Percentiles rank a stretch among this genome's conserved stretches.
Conservation (phyloP, 2,329 filamentous ascomycete genomes). For the Claviceps capensis region DNA sequence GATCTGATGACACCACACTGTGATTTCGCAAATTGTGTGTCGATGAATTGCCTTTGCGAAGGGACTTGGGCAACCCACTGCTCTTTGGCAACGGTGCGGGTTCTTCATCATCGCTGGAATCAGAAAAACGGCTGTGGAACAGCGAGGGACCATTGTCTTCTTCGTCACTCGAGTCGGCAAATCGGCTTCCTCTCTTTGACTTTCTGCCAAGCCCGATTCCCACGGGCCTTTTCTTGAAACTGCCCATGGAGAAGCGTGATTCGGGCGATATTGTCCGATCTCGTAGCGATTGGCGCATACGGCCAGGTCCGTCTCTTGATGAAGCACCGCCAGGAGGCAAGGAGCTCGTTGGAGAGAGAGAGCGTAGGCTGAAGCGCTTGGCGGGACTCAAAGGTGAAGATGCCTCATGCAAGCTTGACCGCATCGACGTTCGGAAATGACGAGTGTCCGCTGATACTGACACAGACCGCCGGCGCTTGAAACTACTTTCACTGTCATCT, state of each 20-base stretch:
- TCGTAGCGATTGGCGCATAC: constrained; percentile 33
- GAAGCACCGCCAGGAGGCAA: background rate
- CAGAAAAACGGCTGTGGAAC: constrained; percentile 47
- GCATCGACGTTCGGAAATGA: constrained; percentile 63
- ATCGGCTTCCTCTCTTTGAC: constrained; percentile 31
- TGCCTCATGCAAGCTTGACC: constrained; percentile 22
- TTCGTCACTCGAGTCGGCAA: constrained; percentile 51
- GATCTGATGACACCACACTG: constrained; percentile 35
- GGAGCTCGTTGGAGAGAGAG: constrained; percentile 48
- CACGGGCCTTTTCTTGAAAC: constrained; percentile 25
- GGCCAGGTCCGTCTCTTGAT: constrained; percentile 12
- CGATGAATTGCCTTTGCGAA: constrained; percentile 13
- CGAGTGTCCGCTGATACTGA: constrained; percentile 29
- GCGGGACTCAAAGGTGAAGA: constrained; percentile 21
- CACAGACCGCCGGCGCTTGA: constrained; percentile 48
- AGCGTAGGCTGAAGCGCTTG: constrained; percentile 57
- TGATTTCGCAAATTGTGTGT: background rate
- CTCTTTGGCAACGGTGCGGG: constrained; percentile 9
- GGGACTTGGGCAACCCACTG: constrained; percentile 22
- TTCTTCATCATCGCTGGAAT: constrained; percentile 12
- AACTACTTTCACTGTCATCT: constrained; percentile 68
- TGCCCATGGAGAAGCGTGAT: constrained; percentile 23
- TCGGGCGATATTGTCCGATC: constrained; percentile 20
- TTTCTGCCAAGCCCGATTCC: constrained; percentile 28
- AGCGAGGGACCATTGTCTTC: constrained; percentile 21